Percentiles rank a stretch among this genome's conserved stretches.
These are phyloP conservation scores for Aureobasidium lini DNA, from an alignment of 2,329 filamentous ascomycete species.

Conservation along the genomic window DNA sequence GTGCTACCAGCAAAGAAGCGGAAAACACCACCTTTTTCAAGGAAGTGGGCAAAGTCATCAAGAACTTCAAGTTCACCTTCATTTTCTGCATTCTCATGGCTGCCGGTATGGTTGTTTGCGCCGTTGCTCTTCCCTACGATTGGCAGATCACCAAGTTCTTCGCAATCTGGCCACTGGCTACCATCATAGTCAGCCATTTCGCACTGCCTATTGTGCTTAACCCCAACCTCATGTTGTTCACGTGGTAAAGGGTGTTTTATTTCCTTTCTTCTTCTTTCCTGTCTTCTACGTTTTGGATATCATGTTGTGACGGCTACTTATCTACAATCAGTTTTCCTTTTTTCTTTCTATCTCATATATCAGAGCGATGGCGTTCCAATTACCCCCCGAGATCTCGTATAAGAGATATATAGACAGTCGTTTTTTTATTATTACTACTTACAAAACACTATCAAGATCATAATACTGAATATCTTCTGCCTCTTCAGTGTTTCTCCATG, in stretches of 20 bases:
- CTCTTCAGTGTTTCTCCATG: too few relatives aligned
- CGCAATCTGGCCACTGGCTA: constrained; percentile 52
- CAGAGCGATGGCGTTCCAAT: too few relatives aligned
- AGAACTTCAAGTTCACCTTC: constrained; percentile 50
- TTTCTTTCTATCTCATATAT: background rate
- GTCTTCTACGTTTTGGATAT: background rate
- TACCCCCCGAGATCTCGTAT: background rate
- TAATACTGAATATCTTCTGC: too few relatives aligned
- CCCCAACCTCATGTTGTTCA: constrained; percentile 57
- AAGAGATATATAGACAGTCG: background rate
- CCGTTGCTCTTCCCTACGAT: constrained; percentile 39
- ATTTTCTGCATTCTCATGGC: constrained; percentile 41
- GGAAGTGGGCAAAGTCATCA: constrained; percentile 49
- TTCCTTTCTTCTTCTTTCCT: background rate
- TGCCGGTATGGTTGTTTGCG: constrained; percentile 43
- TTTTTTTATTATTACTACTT: background rate
- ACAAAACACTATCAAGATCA: too few relatives aligned
- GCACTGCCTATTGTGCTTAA: constrained; percentile 54
- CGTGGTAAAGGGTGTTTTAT: constrained; percentile 26
- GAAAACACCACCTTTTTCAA: constrained; percentile 50
- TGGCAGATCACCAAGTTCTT: constrained; percentile 54
- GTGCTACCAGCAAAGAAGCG: constrained; percentile 52
- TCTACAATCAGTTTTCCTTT: background rate
- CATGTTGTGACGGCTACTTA: background rate
- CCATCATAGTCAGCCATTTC: constrained; percentile 48